These are phyloP conservation scores for Chlorella variabilis DNA, from an alignment of 163 green algal species.

Conservation along the genomic window DNA sequence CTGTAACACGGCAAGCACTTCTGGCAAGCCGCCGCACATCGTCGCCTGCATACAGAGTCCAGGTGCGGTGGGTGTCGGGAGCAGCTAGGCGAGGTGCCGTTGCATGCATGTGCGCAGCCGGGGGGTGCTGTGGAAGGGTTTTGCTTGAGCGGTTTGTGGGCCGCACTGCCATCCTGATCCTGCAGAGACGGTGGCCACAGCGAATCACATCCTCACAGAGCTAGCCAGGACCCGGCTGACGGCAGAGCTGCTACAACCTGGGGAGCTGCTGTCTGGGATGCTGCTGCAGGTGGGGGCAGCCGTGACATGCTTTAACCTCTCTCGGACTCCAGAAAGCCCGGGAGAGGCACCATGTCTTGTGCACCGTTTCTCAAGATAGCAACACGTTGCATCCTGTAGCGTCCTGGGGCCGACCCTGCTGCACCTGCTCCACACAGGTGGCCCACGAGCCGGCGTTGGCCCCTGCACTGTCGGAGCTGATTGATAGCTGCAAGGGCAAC, in stretches of 20 bases:
- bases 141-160: background rate
- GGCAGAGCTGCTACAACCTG: slow-evolving; percentile 64
- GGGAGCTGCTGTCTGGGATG: slow-evolving; percentile 61
- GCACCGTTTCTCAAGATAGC: too few species aligned
- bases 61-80: background rate
- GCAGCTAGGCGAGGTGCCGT: too few species aligned
- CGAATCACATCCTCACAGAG: slow-evolving; percentile 28
- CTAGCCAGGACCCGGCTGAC: slow-evolving; percentile 44
- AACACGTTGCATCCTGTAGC: too few species aligned
- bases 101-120: too few species aligned
- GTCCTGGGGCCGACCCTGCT: too few species aligned
- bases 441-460: slow-evolving; percentile 47
- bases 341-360: too few species aligned
- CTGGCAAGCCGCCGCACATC: slow-evolving; percentile 14
- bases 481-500: slow-evolving; percentile 42
- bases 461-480: slow-evolving; percentile 45
- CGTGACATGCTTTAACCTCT: too few species aligned
- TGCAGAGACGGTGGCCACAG: slow-evolving; percentile 37
- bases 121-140: too few species aligned
- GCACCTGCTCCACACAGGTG: slow-evolving; percentile 33
- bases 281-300: slow-evolving; percentile 54
- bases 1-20: background rate
- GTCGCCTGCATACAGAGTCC: slow-evolving; percentile 5
- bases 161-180: background rate
- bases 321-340: too few species aligned